phyloP scores from a whole-genome alignment of 768 basidiomycete species.

The Podaxis sp. region DNA sequence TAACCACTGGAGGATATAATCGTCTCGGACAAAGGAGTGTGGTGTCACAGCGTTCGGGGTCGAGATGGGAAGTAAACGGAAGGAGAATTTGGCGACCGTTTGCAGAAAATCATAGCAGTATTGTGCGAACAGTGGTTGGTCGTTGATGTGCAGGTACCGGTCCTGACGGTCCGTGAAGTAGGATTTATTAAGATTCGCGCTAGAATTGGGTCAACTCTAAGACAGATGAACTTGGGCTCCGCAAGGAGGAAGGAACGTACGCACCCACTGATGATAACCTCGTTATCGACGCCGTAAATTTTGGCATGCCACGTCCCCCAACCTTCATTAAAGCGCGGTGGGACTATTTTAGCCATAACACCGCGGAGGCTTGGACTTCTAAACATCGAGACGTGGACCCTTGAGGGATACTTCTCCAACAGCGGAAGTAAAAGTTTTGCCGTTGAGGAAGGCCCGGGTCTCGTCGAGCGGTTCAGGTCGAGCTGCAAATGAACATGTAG shows the following conservation, averaged over 20 bases:
- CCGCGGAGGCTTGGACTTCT: constrained; percentile 84
- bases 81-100: constrained; percentile 72
- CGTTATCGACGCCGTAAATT: constrained; percentile 90
- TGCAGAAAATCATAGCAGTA: constrained; percentile 84
- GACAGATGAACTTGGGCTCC: constrained; percentile 1
- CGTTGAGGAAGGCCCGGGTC: constrained; percentile 70
- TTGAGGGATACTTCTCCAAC: constrained; percentile 64
- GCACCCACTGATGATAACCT: constrained; percentile 91
- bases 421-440: constrained; percentile 71
- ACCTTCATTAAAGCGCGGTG: constrained; percentile 94
- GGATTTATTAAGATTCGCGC: constrained; percentile 89
- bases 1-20: constrained; percentile 67
- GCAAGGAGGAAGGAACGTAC: constrained; percentile 20
- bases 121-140: constrained; percentile 63
- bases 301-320: constrained; percentile 99
- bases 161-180: constrained; percentile 97
- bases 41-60: constrained; percentile 16
- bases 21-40: constrained; percentile 36
- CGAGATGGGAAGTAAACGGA: constrained; percentile 39
- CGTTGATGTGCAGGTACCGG: constrained; percentile 78
- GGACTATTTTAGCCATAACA: constrained; percentile 72
- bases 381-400: constrained; percentile 80
- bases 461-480: constrained; percentile 79
- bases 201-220: constrained; percentile 28
- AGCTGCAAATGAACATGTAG: constrained; percentile 73